These are phyloP conservation scores for Phytophthora tubulina DNA, from an alignment of 352 stramenopile genomes.

Conservation along the genomic window DNA sequence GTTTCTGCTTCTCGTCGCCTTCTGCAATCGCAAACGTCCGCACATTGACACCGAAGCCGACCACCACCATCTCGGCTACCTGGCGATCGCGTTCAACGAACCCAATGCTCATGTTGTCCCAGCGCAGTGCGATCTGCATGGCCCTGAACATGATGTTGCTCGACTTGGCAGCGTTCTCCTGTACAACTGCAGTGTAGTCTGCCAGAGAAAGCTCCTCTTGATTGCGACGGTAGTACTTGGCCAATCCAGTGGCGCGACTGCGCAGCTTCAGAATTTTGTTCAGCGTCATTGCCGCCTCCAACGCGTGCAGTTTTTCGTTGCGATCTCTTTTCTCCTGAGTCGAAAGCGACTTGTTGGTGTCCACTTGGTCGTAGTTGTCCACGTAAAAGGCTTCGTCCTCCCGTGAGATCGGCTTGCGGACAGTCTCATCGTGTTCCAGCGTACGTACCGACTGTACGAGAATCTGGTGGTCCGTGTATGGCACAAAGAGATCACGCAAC, in stretches of 20 bases:
- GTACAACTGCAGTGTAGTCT: slow-evolving; percentile 50
- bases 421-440: slow-evolving; percentile 53
- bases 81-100: slow-evolving; percentile 57
- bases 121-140: slow-evolving; percentile 61
- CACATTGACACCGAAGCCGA: slow-evolving; percentile 63
- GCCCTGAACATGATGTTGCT: slow-evolving; percentile 66
- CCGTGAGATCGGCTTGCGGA: slow-evolving; percentile 45
- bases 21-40: slow-evolving; percentile 51
- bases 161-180: slow-evolving; percentile 50
- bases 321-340: slow-evolving; percentile 51
- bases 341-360: slow-evolving; percentile 55
- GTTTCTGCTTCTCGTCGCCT: slow-evolving; percentile 53
- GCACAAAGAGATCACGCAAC: slow-evolving; percentile 64
- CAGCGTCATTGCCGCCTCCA: slow-evolving; percentile 59
- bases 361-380: slow-evolving; percentile 55
- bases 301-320: slow-evolving; percentile 45
- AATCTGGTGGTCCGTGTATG: slow-evolving; percentile 62
- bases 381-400: slow-evolving; percentile 69
- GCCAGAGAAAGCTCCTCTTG: slow-evolving; percentile 53
- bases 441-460: slow-evolving; percentile 63
- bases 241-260: slow-evolving; percentile 47
- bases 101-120: slow-evolving; percentile 63
- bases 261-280: slow-evolving; percentile 62
- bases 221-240: slow-evolving; percentile 52
- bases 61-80: slow-evolving; percentile 60